Evolutionary conservation across 345 rosid genomes (phyloP).

Genomic region (Salix caprea): DNA sequence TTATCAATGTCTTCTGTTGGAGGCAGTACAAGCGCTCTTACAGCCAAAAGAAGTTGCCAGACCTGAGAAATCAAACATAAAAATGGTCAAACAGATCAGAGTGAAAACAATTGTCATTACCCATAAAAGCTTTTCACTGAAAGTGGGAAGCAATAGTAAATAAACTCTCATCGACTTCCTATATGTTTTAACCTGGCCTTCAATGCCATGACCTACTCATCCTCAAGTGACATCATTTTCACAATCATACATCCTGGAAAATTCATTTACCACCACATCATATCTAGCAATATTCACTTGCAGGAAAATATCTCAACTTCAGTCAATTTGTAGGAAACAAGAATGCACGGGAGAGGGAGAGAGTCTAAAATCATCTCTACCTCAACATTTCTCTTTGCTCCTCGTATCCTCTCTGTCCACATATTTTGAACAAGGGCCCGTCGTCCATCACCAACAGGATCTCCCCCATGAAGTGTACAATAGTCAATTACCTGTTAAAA

Average conservation of each 20-base stretch:
- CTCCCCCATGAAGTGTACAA: constrained; percentile 74
- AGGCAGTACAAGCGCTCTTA: constrained; percentile 90
- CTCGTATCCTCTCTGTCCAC: constrained; percentile 98
- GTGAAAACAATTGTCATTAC: background rate
- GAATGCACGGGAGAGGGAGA: background rate
- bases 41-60: constrained; percentile 88
- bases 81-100: background rate
- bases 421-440: constrained; percentile 85
- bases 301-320: background rate
- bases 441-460: constrained; percentile 77
- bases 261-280: background rate
- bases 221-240: background rate
- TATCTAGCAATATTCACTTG: background rate
- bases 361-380: constrained; percentile 30
- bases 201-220: background rate
- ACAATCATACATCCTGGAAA: background rate
- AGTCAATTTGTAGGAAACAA: background rate
- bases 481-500: constrained; percentile 79
- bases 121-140: background rate
- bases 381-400: constrained; percentile 95
- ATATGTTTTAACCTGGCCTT: background rate
- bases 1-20: constrained; percentile 89
- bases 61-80: constrained; percentile 44
- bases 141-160: background rate
- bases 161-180: background rate